phyloP scores from a whole-genome alignment of 2,329 filamentous ascomycete species.

The Aspergillus calidoustus region DNA sequence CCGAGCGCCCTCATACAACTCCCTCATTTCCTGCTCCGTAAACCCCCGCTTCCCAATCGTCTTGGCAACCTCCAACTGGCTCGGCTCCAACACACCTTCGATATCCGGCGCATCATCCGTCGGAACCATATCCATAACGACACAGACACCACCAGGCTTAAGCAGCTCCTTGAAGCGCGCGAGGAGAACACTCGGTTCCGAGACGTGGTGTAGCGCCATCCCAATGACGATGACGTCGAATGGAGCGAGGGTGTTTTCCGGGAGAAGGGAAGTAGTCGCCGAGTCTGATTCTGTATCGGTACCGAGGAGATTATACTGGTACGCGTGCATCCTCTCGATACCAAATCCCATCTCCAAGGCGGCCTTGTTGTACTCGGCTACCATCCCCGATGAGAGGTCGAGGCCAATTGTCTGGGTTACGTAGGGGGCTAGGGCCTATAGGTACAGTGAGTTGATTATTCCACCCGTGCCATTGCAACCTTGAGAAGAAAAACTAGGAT shows the following conservation, averaged over 20 bases:
- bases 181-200: not conserved
- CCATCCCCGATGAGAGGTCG: slow-evolving; percentile 3
- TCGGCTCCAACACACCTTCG: not conserved
- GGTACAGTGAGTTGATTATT: too few species aligned
- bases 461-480: not conserved
- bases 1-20: not conserved
- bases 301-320: not conserved
- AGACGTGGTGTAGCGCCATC: slow-evolving; percentile 3
- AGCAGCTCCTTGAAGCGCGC: not conserved
- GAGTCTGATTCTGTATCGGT: not conserved
- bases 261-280: not conserved
- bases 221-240: not conserved
- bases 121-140: slow-evolving; percentile 3
- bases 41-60: slow-evolving; percentile 6
- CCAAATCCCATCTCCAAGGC: not conserved
- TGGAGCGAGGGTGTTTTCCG: not conserved
- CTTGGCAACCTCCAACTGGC: not conserved
- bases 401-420: not conserved
- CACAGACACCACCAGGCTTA: not conserved
- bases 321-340: not conserved
- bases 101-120: not conserved
- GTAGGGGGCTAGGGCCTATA: not conserved
- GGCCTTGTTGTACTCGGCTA: not conserved
- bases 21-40: slow-evolving; percentile 1
- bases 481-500: not conserved